These are phyloP conservation scores for Cryoendolithus antarcticus DNA, from an alignment of 2,329 filamentous ascomycete species.

Conservation along the genomic window DNA sequence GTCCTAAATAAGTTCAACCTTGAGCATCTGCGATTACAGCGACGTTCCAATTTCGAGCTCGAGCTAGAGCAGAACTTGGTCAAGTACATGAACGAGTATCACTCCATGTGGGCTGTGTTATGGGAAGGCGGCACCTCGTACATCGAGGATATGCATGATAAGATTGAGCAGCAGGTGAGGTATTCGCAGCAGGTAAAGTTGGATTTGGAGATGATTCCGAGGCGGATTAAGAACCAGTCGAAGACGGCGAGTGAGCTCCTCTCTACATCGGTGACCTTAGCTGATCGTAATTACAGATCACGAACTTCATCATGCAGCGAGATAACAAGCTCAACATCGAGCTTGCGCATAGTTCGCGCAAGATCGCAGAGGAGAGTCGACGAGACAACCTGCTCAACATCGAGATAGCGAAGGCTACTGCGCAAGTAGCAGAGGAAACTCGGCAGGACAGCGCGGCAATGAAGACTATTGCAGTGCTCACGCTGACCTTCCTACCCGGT, in stretches of 20 bases:
- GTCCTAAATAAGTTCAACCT: constrained; percentile 22
- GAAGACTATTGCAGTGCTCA: constrained; percentile 35
- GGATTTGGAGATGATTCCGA: constrained; percentile 21
- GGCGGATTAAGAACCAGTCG: constrained; percentile 24
- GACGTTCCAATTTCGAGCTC: constrained; percentile 21
- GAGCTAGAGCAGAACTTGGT: constrained; percentile 21
- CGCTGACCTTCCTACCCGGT: constrained; percentile 32
- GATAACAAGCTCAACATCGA: constrained; percentile 24
- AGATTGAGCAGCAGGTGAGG: constrained; percentile 22
- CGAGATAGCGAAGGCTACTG: constrained; percentile 23
- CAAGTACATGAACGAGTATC: constrained; percentile 22
- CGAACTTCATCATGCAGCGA: constrained; percentile 20
- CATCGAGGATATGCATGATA: constrained; percentile 23
- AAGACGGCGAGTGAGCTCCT: constrained; percentile 11
- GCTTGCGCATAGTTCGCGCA: constrained; percentile 21
- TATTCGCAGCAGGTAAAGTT: constrained; percentile 21
- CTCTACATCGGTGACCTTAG: not conserved
- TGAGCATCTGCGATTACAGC: constrained; percentile 20
- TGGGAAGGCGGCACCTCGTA: constrained; percentile 23
- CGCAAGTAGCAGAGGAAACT: constrained; percentile 22
- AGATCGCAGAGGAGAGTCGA: constrained; percentile 22
- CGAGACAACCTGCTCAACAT: constrained; percentile 23
- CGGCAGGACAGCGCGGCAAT: constrained; percentile 29
- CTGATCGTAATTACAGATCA: constrained; percentile 14
- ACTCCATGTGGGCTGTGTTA: constrained; percentile 16